phyloP scores from a whole-genome alignment of 495 filamentous ascomycete genomes.

The Arthonia radiata region DNA sequence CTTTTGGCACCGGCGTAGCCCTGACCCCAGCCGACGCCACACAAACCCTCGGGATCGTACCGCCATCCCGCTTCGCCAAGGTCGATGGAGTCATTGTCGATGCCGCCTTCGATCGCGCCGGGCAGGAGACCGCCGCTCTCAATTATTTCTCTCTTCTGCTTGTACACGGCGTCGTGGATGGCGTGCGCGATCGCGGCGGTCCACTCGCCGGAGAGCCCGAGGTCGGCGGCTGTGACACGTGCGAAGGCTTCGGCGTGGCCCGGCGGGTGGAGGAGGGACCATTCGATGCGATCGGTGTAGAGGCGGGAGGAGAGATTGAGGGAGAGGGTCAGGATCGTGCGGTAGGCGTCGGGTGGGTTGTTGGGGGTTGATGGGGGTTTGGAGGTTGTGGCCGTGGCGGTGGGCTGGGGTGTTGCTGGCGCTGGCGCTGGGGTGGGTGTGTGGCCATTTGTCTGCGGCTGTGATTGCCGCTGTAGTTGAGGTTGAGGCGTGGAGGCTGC shows the following conservation, averaged over 20 bases:
- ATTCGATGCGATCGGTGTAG: conserved; percentile 95
- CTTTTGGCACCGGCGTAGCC: too few species aligned
- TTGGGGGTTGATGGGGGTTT: conserved; percentile 24
- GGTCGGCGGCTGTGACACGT: conserved; percentile 69
- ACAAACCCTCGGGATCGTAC: conserved; percentile 70
- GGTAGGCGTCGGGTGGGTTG: conserved; percentile 77
- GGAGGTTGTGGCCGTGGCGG: conserved; percentile 4
- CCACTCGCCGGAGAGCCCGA: conserved; percentile 81
- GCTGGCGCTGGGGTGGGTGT: neutral
- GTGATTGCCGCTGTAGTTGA: neutral
- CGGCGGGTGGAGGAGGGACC: conserved; percentile 80
- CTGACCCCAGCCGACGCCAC: too few species aligned
- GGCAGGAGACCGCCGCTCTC: conserved; percentile 61
- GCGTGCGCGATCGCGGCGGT: conserved; percentile 80
- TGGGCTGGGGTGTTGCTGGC: conserved; percentile 21
- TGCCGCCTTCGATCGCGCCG: conserved; percentile 45
- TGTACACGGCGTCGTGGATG: conserved; percentile 86
- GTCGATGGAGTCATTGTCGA: conserved; percentile 72
- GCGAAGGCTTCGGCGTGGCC: conserved; percentile 86
- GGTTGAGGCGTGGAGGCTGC: conserved; percentile 1
- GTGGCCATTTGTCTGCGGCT: conserved; percentile 14
- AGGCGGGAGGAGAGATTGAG: conserved; percentile 82
- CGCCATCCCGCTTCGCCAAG: conserved; percentile 70
- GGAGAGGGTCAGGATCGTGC: conserved; percentile 72
- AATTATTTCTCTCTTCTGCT: conserved; percentile 85